These are phyloP conservation scores for Exophiala lecanii-corni DNA, from an alignment of 2,329 filamentous ascomycete species.

Conservation along the genomic window DNA sequence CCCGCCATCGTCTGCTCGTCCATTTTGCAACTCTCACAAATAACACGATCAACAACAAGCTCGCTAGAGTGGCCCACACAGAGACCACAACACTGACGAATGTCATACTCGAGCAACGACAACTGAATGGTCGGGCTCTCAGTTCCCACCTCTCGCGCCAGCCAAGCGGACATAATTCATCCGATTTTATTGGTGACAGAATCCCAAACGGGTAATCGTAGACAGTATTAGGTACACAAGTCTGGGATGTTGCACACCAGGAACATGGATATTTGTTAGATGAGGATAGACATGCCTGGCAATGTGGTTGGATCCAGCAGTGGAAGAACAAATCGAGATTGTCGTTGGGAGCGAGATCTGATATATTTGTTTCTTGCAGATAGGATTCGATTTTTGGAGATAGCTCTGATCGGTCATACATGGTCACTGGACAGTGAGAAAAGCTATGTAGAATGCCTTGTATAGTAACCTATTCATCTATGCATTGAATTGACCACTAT, in stretches of 20 bases:
- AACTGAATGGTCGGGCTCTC: constrained; percentile 36
- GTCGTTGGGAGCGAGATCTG: constrained; percentile 3
- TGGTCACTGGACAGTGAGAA: too few relatives aligned
- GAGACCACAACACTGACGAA: constrained; percentile 34
- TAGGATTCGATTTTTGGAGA: background rate
- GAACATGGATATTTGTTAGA: constrained; percentile 23
- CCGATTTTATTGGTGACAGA: constrained; percentile 34
- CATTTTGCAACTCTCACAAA: constrained; percentile 62
- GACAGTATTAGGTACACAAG: constrained; percentile 36
- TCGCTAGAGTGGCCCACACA: constrained; percentile 44
- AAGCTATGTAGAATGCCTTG: too few relatives aligned
- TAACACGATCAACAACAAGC: constrained; percentile 65
- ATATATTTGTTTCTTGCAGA: constrained; percentile 1
- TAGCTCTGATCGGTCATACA: too few relatives aligned
- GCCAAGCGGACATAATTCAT: constrained; percentile 37
- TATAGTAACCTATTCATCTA: too few relatives aligned
- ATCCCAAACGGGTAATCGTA: constrained; percentile 32
- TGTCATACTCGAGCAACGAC: constrained; percentile 38
- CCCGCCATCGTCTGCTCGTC: constrained; percentile 14
- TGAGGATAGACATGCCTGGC: constrained; percentile 17
- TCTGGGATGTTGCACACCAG: constrained; percentile 32
- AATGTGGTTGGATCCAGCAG: constrained; percentile 21
- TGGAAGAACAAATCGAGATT: constrained; percentile 24
- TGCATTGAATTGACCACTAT: too few relatives aligned
- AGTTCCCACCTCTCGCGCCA: constrained; percentile 41